These are phyloP conservation scores for Grosmannia serpens DNA, from an alignment of 2,329 filamentous ascomycete genomes.

Conservation along the genomic window DNA sequence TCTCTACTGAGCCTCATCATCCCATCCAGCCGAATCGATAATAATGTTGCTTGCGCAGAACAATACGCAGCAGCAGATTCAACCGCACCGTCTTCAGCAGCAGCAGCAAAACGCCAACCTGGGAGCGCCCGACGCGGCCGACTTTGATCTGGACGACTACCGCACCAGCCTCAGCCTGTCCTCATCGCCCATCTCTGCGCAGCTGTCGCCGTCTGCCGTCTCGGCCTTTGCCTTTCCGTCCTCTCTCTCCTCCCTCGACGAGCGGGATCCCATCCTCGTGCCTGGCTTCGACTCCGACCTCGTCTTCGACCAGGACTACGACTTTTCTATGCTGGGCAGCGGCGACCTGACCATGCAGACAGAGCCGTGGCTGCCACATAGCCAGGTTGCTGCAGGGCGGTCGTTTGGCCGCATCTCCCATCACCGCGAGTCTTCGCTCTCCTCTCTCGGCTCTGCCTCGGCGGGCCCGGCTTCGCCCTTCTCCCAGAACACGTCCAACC, in stretches of 20 bases:
- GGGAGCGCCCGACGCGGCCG: neutral
- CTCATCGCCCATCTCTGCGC: constrained; percentile 19
- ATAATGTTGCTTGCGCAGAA: constrained; percentile 13
- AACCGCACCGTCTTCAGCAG: constrained; percentile 16
- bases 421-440: constrained; percentile 49
- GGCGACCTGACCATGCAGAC: constrained; percentile 23
- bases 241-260: constrained; percentile 18
- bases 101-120: constrained; percentile 12
- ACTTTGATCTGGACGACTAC: constrained; percentile 9
- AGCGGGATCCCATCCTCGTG: constrained; percentile 11
- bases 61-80: constrained; percentile 1
- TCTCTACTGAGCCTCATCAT: neutral
- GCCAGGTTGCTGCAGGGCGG: constrained; percentile 24
- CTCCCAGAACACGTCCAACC: constrained; percentile 41
- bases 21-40: neutral
- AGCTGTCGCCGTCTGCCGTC: constrained; percentile 9
- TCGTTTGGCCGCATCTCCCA: constrained; percentile 31
- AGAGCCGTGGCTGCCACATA: constrained; percentile 26
- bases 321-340: constrained; percentile 13
- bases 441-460: constrained; percentile 48
- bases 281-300: constrained; percentile 11
- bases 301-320: constrained; percentile 5
- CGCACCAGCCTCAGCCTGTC: constrained; percentile 7
- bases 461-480: constrained; percentile 49
- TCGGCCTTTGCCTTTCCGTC: neutral